Base-by-base conservation (phyloP, 192 early-diverging fungal species). In the Linnemannia zychae region DNA sequence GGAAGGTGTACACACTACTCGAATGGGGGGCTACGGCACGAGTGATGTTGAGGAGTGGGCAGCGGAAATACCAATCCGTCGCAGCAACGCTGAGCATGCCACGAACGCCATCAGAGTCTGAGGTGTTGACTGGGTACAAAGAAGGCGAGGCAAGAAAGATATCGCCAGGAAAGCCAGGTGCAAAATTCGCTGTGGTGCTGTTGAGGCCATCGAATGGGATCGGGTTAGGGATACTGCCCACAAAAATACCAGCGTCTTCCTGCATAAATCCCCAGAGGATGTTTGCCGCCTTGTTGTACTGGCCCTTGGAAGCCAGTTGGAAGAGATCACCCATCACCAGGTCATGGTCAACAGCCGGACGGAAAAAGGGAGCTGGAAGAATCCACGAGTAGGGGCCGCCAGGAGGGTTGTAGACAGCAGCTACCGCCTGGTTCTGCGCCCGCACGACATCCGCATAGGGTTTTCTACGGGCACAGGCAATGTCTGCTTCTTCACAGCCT, bases 91-190 rank as follows among this genome's bases (percentile, higher is more conserved):
- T n/a, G 46, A 67, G 7, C 33, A 28, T n/a, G 11, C 15, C 34
- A 13, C 76, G 76, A 22, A 71, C 76, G 17, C 67, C 69, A 36
- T 77, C 76, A 7, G 28, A 4, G 22, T 60, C 49, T 33, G 76
- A 40, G 12, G 22, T 20, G 50, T 77, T 70, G 50, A 53, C 50
- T 16, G 68, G 24, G 67, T 77, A 77, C 34, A 48, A 77, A 0
- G 76, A 67, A 46, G 76, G 50, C 7, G 24, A 52, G 40, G 69
- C 33, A 7, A 71, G 16, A 3, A 73, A 13, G 18, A 73, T 11
- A 0, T 48, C 49, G 12, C 24, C 50, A 7, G 31, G 24, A 31
- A 52, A 7, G 37, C 46, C 69, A 18, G 40, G 69, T 38, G 22
- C 24, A 44, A 47, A 71, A 12, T 49, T 16, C 7, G 46, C 18